Base-by-base conservation (phyloP, 164 flowering plant species). In the Vitis rupestris region DNA sequence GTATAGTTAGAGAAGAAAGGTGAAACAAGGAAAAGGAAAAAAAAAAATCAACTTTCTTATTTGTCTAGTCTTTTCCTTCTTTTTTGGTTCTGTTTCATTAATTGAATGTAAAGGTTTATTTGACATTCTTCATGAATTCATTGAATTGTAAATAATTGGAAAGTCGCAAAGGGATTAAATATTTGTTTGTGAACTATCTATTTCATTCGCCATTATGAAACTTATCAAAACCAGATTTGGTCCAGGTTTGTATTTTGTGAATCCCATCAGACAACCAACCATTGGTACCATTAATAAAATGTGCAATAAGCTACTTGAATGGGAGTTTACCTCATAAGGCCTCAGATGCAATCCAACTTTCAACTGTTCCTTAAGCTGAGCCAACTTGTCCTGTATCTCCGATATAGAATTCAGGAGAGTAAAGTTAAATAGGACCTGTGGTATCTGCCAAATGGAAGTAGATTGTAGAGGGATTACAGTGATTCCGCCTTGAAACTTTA, bases 401-500 rank as follows among this genome's bases (percentile, higher is more conserved):
- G 82, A 71, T 66, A 88, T 75, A 8, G 92, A 83, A 72, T 89
- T 85, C 68, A 85, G 61, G 58, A 92, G 87, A 31, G 90, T 86
- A 76, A 92, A 92, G 63, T 87, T 90, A 75, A 92, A 86, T 14
- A 90, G 81, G 48, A 80, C 64, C 68, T 88, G 86, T 9, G 80
- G 83, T n/a, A 72, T 69, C 80, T 74, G 75, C 83, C 76, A 77
- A 57, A 83, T 69, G 55, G 85, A 72, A 74, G 73, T 72, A 71
- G 78, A 70, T 67, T 75, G 82, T 52, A 64, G 13, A 13, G 85
- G 92, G 14, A 84, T 75, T 64, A 92, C 82, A 64, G 89, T 84
- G 50, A 92, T 72, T n/a, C 92, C 94, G 58, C 88, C 93, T 4
- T 84, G 87, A 74, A 86, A 87, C 75, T 86, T 85, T 60, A 88